Percentiles rank a stretch among this genome's conserved stretches.
Evolutionary conservation across 192 early-diverging fungal genomes (phyloP).

Genomic region (Gamsiella multidivaricata): DNA sequence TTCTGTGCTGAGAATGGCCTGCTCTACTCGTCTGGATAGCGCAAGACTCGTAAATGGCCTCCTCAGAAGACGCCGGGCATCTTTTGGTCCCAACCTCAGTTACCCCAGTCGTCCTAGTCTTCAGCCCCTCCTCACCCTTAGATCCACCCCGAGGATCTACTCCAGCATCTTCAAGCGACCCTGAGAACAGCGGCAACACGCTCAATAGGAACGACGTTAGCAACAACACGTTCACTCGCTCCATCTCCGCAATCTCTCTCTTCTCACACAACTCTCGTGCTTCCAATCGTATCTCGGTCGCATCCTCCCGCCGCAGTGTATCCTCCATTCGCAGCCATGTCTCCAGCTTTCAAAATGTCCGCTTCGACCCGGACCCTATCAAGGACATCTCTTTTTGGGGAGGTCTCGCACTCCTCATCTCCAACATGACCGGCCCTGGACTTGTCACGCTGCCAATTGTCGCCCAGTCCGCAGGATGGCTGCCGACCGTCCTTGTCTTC

Average conservation of each 20-base stretch:
- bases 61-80: conserved; percentile 17
- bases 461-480: conserved; percentile 46
- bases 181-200: not conserved
- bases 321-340: conserved; percentile 36
- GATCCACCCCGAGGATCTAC: not conserved
- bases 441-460: conserved; percentile 46
- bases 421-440: conserved; percentile 59
- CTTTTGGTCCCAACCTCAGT: conserved; percentile 16
- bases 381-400: conserved; percentile 59
- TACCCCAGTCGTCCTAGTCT: conserved; percentile 3
- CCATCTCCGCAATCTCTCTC: conserved; percentile 6
- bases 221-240: conserved; percentile 12
- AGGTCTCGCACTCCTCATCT: conserved; percentile 54
- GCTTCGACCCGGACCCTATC: conserved; percentile 50
- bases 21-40: too few species aligned
- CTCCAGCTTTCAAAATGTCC: conserved; percentile 46
- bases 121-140: conserved; percentile 11
- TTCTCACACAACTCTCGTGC: not conserved
- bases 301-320: conserved; percentile 28
- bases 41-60: conserved; percentile 31
- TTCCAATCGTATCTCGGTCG: conserved; percentile 13
- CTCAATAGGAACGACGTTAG: conserved; percentile 6
- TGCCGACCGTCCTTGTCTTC: conserved; percentile 63
- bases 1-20: too few species aligned
- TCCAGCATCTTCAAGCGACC: not conserved